These are phyloP conservation scores for Aspergillus ochraceoroseus DNA, from an alignment of 2,329 filamentous ascomycete genomes.

Conservation along the genomic window DNA sequence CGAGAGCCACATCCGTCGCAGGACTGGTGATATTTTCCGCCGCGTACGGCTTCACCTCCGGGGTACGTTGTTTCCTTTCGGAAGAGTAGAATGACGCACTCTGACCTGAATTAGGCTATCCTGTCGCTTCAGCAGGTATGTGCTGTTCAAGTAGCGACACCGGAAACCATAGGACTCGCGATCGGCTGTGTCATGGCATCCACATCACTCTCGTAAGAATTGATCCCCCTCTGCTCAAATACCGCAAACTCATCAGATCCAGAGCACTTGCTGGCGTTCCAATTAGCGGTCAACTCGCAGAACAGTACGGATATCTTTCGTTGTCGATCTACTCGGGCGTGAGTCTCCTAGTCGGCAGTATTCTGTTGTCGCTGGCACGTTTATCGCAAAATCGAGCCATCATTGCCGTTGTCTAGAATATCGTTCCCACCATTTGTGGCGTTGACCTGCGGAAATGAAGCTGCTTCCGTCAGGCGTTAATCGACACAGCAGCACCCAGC, in stretches of 20 bases:
- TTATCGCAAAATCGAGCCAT: conserved; percentile 19
- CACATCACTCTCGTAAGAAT: conserved; percentile 44
- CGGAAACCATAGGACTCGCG: conserved; percentile 39
- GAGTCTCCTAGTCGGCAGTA: conserved; percentile 31
- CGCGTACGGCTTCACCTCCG: conserved; percentile 47
- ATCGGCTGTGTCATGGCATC: conserved; percentile 44
- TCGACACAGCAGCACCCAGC: too few relatives aligned
- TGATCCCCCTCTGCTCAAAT: conserved; percentile 1
- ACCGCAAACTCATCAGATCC: too few relatives aligned
- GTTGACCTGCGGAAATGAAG: too few relatives aligned
- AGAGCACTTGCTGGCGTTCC: conserved; percentile 43
- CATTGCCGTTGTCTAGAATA: conserved; percentile 13
- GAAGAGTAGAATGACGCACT: too few relatives aligned
- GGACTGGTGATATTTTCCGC: conserved; percentile 45
- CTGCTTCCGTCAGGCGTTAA: too few relatives aligned
- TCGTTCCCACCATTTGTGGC: too few relatives aligned
- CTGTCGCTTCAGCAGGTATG: conserved; percentile 47
- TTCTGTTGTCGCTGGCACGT: conserved; percentile 24
- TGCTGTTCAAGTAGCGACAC: conserved; percentile 41
- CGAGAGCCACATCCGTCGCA: conserved; percentile 40
- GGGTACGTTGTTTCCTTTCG: conserved; percentile 37
- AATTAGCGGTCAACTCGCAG: conserved; percentile 41
- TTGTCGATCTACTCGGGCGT: conserved; percentile 39
- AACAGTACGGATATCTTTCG: conserved; percentile 40
- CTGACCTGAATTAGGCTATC: conserved; percentile 39